phyloP scores from a whole-genome alignment of 2,329 filamentous ascomycete genomes.

The Beauveria asiatica region DNA sequence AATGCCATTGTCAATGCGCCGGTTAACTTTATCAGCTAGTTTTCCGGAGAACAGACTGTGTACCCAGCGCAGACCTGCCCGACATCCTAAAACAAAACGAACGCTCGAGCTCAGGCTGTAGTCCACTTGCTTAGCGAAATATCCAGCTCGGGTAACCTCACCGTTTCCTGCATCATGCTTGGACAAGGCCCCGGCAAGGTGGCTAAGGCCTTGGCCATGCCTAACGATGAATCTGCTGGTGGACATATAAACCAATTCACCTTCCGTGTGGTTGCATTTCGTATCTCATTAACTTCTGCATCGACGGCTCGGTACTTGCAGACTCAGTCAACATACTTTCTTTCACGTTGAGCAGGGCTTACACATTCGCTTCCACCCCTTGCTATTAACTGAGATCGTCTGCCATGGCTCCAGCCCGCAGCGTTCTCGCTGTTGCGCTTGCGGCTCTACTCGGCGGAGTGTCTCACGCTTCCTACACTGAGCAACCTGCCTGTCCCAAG shows the following conservation, averaged over 20 bases:
- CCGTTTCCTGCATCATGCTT: constrained; percentile 1
- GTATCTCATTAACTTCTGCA: background rate
- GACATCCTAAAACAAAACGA: constrained; percentile 1
- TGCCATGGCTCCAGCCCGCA: constrained; percentile 7
- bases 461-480: constrained; percentile 5
- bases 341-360: background rate
- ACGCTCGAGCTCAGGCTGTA: constrained; percentile 1
- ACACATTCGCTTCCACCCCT: background rate
- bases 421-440: constrained; percentile 5
- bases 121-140: background rate
- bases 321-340: background rate
- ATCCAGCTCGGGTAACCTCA: background rate
- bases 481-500: constrained; percentile 34
- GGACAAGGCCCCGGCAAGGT: background rate
- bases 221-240: background rate
- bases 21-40: background rate
- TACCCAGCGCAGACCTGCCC: background rate
- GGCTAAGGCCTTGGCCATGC: background rate
- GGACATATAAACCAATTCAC: constrained; percentile 4
- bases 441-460: constrained; percentile 21
- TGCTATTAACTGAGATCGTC: background rate
- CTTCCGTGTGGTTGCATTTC: background rate
- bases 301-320: background rate
- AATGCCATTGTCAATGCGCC: constrained; percentile 4
- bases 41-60: background rate